These are phyloP conservation scores for Wickerhamiella spandovensis DNA, from an alignment of 805 yeast species.

Conservation along the genomic window DNA sequence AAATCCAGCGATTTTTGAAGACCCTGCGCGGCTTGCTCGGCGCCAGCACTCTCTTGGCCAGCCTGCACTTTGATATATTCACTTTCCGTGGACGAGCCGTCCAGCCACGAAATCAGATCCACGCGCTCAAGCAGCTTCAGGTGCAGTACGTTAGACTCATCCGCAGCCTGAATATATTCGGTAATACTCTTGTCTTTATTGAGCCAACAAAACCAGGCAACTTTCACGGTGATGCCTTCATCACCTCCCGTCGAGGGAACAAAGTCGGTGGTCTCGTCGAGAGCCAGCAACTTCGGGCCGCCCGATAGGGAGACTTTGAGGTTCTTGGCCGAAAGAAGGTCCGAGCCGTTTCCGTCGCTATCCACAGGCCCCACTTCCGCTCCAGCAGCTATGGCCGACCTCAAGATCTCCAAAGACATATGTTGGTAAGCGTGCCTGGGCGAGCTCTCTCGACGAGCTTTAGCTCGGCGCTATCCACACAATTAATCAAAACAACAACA, in stretches of 20 bases:
- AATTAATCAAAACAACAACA: too few species aligned
- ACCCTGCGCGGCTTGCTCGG: not conserved
- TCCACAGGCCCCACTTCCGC: not conserved
- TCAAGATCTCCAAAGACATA: not conserved
- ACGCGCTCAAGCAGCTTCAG: constrained; percentile 75
- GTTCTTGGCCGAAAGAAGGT: not conserved
- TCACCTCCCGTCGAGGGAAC: not conserved
- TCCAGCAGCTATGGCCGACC: not conserved
- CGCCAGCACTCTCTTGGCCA: constrained; percentile 5
- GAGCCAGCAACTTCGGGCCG: not conserved
- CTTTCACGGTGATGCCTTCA: constrained; percentile 29
- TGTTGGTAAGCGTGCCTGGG: not conserved
- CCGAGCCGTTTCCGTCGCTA: not conserved
- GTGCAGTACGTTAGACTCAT: constrained; percentile 46
- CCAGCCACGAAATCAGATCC: constrained; percentile 70
- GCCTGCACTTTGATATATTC: constrained; percentile 30
- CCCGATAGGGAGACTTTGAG: not conserved
- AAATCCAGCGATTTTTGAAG: constrained; percentile 1
- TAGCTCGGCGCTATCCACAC: too few species aligned
- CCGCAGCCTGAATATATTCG: constrained; percentile 67
- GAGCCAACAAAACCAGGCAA: constrained; percentile 67
- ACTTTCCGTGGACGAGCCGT: constrained; percentile 51
- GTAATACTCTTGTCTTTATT: constrained; percentile 62
- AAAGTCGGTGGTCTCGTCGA: not conserved
- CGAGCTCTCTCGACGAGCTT: too few species aligned